Evolutionary conservation across 2,329 filamentous ascomycete species (phyloP).

Genomic region (Aspergillus cejpii): DNA sequence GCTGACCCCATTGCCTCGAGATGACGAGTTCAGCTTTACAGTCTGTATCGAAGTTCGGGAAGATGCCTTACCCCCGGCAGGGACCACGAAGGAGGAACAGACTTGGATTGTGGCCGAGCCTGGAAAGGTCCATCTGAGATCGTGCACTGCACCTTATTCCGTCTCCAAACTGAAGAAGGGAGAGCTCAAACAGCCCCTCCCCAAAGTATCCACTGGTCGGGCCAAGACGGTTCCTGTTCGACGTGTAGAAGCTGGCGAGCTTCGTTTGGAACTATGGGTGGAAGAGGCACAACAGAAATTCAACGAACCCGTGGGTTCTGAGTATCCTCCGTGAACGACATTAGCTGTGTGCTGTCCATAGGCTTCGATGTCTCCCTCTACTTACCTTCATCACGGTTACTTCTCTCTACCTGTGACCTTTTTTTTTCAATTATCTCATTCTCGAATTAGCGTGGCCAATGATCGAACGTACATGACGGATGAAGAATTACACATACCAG

Average conservation of each 20-base stretch:
- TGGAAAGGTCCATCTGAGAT: constrained; percentile 36
- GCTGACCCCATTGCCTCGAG: constrained; percentile 39
- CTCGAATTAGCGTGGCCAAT: constrained; percentile 39
- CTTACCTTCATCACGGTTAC: constrained; percentile 10
- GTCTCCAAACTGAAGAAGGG: constrained; percentile 35
- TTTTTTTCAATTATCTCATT: constrained; percentile 22
- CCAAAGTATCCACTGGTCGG: constrained; percentile 41
- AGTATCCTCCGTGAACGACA: constrained; percentile 30
- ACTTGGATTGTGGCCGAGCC: constrained; percentile 57
- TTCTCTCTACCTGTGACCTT: constrained; percentile 9
- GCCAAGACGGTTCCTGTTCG: constrained; percentile 55
- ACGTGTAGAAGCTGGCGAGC: constrained; percentile 57
- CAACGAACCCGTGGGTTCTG: constrained; percentile 36
- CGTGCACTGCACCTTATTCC: constrained; percentile 37
- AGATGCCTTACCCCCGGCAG: constrained; percentile 42
- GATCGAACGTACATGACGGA: constrained; percentile 39
- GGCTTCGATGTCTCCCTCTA: constrained; percentile 13
- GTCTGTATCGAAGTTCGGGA: constrained; percentile 46
- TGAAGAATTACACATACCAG: constrained; percentile 29
- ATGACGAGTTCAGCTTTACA: constrained; percentile 46
- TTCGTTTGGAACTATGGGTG: constrained; percentile 63
- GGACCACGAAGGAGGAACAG: constrained; percentile 46
- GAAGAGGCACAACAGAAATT: constrained; percentile 57
- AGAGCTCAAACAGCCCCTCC: constrained; percentile 30
- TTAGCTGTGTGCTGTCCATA: constrained; percentile 5